Evolutionary conservation across 2,329 filamentous ascomycete species (phyloP).

Genomic region (Zasmidium citrigriseum): DNA sequence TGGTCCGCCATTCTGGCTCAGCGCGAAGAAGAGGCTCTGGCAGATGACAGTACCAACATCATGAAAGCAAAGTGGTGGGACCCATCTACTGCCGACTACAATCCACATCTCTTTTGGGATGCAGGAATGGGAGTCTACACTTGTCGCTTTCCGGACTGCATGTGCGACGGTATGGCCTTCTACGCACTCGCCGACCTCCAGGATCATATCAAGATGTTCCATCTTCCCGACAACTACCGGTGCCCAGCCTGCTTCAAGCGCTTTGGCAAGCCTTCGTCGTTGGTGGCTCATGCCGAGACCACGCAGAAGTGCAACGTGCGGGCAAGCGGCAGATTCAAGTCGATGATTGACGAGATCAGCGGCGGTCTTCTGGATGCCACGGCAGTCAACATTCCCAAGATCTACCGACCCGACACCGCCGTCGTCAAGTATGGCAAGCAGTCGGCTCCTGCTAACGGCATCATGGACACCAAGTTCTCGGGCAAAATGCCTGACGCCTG

Average conservation of each 20-base stretch:
- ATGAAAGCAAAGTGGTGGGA: slow-evolving; percentile 21
- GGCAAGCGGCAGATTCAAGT: slow-evolving; percentile 37
- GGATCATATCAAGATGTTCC: slow-evolving; percentile 35
- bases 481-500: not conserved
- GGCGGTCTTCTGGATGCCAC: slow-evolving; percentile 41
- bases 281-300: slow-evolving; percentile 46
- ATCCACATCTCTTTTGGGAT: slow-evolving; percentile 51
- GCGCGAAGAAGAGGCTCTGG: not conserved
- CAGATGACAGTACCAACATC: slow-evolving; percentile 12
- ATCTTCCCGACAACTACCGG: slow-evolving; percentile 39
- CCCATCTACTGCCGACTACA: slow-evolving; percentile 41
- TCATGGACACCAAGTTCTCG: slow-evolving; percentile 16
- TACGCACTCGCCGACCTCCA: slow-evolving; percentile 32
- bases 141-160: slow-evolving; percentile 58
- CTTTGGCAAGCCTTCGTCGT: slow-evolving; percentile 39
- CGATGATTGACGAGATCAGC: slow-evolving; percentile 42
- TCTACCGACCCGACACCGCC: slow-evolving; percentile 15
- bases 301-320: slow-evolving; percentile 38
- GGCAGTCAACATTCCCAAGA: slow-evolving; percentile 19
- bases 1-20: slow-evolving; percentile 10
- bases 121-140: slow-evolving; percentile 47
- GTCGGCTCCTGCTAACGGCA: slow-evolving; percentile 5
- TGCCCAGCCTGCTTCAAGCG: slow-evolving; percentile 44
- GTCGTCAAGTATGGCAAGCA: slow-evolving; percentile 13
- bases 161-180: slow-evolving; percentile 24